Base-by-base conservation (phyloP, 306 rosid genomes). In the Cicer arietinum region DNA sequence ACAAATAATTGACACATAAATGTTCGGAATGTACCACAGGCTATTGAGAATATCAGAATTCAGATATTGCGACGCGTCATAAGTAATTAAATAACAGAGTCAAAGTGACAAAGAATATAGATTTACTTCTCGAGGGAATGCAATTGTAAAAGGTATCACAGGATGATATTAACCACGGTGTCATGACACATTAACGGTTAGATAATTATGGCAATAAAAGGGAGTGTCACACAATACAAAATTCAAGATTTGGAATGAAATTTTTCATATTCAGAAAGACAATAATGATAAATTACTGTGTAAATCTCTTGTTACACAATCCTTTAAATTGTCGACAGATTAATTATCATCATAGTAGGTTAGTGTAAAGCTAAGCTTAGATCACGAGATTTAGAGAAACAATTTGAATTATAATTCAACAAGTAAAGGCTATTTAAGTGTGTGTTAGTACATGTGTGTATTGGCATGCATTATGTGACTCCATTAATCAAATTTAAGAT, bases 241-340 rank as follows among this genome's bases (percentile, higher is more conserved):
- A 14, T 51, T 51, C 57, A 51, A 1, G 22, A 10, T 51, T 51
- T 14, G 9, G 57, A 51, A 51, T 51, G 57, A 51, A 7, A 14
- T 17, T 51, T 14, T 51, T 51, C 56, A 51, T 51, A 51, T 51
- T 51, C 56, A 51, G 20, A 51, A 51, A 50, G 54, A 50, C 54
- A 50, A 50, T 50, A n/a, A 50, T 1, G 18, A 50, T 50, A 6
- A 13, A 13, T 50, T 50, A n/a, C 14, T 6, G 54, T n/a, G 54
- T 50, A 11, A 50, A 50, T 6, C 14, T 50, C 54, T n/a, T n/a
- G 54, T n/a, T 50, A 50, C 54, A 1, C 7, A 17, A 50, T n/a
- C 54, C 54, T 50, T 50, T 50, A 4, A 12, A 48, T 25, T 25
- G 3, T 25, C 30, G 30, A 25, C 30, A 0, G 30, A 25, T 25